These are phyloP conservation scores for Coemansia sp. DNA, from an alignment of 192 early-diverging fungal genomes.

Conservation along the genomic window DNA sequence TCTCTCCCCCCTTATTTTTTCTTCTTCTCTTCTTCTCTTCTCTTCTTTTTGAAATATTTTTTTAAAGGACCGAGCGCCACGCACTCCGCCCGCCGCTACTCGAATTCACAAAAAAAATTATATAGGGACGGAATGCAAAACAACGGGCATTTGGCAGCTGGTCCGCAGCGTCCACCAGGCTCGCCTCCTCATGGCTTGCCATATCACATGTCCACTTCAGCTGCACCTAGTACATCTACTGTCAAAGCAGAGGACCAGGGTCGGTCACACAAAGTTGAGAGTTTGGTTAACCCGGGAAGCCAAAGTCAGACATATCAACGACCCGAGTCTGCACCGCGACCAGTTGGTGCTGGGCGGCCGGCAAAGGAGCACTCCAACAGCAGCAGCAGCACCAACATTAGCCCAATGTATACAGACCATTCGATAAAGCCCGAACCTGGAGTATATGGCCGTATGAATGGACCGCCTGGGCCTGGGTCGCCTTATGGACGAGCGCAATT, in stretches of 20 bases:
- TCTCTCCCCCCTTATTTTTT: background rate
- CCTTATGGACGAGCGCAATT: conserved; percentile 14
- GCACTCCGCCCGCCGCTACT: background rate
- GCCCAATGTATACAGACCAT: conserved; percentile 20
- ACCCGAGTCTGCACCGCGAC: background rate
- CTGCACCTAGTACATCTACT: background rate
- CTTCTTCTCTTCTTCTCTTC: background rate
- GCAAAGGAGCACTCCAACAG: conserved; percentile 22
- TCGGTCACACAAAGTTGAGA: conserved; percentile 16
- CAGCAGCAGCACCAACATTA: conserved; percentile 15
- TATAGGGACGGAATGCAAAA: conserved; percentile 30
- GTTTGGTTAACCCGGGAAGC: conserved; percentile 10
- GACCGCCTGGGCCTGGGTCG: conserved; percentile 14
- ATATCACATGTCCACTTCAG: conserved; percentile 15
- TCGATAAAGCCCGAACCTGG: conserved; percentile 2
- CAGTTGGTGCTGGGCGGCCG: conserved; percentile 9
- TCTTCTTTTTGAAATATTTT: conserved; percentile 11
- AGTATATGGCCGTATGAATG: conserved; percentile 5
- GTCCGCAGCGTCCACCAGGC: conserved; percentile 23
- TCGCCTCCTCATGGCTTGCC: conserved; percentile 10
- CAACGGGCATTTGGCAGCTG: conserved; percentile 45
- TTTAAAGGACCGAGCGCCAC: conserved; percentile 4
- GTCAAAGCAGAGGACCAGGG: conserved; percentile 24
- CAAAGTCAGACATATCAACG: background rate
- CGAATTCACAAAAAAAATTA: background rate